Base-by-base conservation (phyloP, 495 filamentous ascomycete genomes). In the Tuber magnatum region DNA sequence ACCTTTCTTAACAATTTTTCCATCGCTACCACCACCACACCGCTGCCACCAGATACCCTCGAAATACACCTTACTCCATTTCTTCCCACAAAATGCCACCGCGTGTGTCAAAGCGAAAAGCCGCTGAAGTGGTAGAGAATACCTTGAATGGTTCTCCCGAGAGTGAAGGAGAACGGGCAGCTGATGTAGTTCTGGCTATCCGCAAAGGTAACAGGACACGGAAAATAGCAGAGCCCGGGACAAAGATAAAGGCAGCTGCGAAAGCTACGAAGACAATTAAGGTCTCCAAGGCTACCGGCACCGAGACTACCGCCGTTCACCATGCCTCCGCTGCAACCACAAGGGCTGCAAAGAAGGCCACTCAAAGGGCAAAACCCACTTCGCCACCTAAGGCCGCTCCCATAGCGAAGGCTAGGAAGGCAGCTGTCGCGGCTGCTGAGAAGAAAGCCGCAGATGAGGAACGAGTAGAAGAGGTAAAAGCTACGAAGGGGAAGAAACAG, bases 41-140 rank as follows among this genome's bases (percentile, higher is more conserved):
- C 39, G 7, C 71, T 39, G 38, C 12, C 39, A 71, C 40, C 35
- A 46, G n/a, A 70, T 71, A 68, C 73, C 39, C 28, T 68, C 42
- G 18, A 48, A 28, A 40, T 51, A n/a, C 41, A n/a, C 70, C 38
- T 70, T 69, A 42, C 65, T 41, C 35, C 35, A 68, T 42, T 75
- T 71, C 28, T 43, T 35, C 10, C 65, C 42, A 44, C 72, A 68
- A 80, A 24, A 80, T 81, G 79, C 68, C 79, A 46, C 76, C 77
- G 69, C 79, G 80, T 70, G 73, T 74, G 22, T 76, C 80, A 65
- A 81, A 81, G 72, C 80, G 80, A 48, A 81, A 81, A 71, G 80
- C 80, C 71, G 79, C 78, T 61, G 80, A 76, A 40, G 70, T 77
- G 61, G 80, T 78, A 32, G 80, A 80, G 38, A 76, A 65, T 69